Evolutionary conservation across 2,329 filamentous ascomycete species (phyloP).

Genomic region (Cytospora piceicola): DNA sequence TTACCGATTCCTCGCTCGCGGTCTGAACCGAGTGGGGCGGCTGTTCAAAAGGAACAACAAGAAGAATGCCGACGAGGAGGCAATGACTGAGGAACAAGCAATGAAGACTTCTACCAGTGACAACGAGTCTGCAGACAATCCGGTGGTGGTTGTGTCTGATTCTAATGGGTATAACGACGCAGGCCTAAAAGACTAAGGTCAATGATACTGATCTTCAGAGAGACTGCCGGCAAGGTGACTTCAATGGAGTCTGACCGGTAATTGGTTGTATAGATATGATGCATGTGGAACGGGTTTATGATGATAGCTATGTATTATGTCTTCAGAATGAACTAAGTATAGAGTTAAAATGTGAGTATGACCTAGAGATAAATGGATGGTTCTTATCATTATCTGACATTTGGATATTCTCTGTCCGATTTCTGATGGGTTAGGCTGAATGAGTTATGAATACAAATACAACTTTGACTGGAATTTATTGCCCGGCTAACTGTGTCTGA

Average conservation of each 20-base stretch:
- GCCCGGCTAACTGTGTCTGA: no score
- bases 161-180: neutral
- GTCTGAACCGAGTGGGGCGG: conserved; percentile 31
- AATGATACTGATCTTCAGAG: conserved; percentile 7
- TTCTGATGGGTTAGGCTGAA: no score
- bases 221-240: neutral
- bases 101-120: neutral
- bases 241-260: neutral
- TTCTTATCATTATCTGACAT: no score
- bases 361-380: no score
- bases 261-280: conserved; percentile 1
- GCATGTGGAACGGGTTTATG: neutral
- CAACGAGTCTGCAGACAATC: neutral
- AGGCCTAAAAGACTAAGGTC: conserved; percentile 15
- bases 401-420: no score
- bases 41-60: conserved; percentile 28
- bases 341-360: no score
- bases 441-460: no score
- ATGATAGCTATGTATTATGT: neutral
- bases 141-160: conserved; percentile 13
- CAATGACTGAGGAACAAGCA: neutral
- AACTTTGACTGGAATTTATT: no score
- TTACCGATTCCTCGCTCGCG: conserved; percentile 34
- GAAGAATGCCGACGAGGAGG: conserved; percentile 19
- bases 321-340: no score